These are phyloP conservation scores for Wallacemonas rigidus DNA, from an alignment of 208 protist species.

Conservation along the genomic window DNA sequence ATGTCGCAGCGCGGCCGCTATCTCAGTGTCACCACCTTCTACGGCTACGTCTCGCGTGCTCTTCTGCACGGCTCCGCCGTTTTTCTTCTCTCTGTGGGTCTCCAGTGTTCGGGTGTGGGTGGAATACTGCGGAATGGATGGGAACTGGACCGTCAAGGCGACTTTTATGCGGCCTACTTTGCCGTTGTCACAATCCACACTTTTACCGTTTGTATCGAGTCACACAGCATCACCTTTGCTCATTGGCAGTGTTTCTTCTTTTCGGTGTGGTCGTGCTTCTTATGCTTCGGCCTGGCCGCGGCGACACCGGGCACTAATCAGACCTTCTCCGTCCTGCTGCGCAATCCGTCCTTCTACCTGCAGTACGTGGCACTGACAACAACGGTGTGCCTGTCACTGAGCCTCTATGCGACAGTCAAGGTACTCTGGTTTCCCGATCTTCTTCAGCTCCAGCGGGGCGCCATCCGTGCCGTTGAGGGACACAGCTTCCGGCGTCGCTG, in stretches of 20 bases:
- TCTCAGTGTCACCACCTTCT: conserved; percentile 76
- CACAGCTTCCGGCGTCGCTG: conserved; percentile 10
- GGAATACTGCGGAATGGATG: conserved; percentile 36
- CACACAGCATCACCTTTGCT: conserved; percentile 71
- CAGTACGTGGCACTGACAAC: conserved; percentile 45
- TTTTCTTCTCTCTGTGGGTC: conserved; percentile 56
- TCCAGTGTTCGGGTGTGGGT: conserved; percentile 33
- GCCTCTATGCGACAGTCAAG: conserved; percentile 57
- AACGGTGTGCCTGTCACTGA: conserved; percentile 42
- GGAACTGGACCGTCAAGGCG: conserved; percentile 57
- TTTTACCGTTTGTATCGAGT: conserved; percentile 81
- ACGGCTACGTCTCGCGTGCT: conserved; percentile 73
- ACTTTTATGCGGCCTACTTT: conserved; percentile 82
- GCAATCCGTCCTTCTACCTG: conserved; percentile 61
- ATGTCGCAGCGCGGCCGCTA: conserved; percentile 69
- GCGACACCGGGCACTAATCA: conserved; percentile 32
- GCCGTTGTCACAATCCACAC: conserved; percentile 82
- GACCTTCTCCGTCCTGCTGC: conserved; percentile 56
- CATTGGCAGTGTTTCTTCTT: conserved; percentile 70
- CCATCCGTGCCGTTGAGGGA: conserved; percentile 27
- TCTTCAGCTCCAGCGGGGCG: conserved; percentile 58
- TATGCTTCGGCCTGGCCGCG: conserved; percentile 48
- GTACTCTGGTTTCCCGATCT: conserved; percentile 64
- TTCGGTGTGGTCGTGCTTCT: conserved; percentile 64
- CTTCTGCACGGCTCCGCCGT: conserved; percentile 74